Base-by-base conservation (phyloP, 352 stramenopile genomes). In the Phytophthora niederhauseri region DNA sequence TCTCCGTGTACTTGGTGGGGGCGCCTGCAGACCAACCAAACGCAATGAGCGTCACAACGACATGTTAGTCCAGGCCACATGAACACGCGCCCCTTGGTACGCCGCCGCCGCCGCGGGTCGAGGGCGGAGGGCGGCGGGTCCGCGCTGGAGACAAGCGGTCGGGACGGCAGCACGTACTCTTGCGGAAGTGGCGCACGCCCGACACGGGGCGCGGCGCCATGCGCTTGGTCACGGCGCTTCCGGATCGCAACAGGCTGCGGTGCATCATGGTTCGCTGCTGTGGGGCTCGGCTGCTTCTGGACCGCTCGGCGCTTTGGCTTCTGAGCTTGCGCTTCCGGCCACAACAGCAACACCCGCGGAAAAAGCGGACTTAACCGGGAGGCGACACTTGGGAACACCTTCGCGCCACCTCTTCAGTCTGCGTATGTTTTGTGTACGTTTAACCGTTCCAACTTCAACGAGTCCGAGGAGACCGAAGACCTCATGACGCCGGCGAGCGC, bases 1-100 rank as follows among this genome's bases (percentile, higher is more conserved):
- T 95, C 73, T 95, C 84, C 49, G 85, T 93, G 70, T 79, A 87
- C 75, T 93, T 92, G 58, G 71, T 73, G 19, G 85, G 81, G 30
- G 75, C 55, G 36, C 66, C 87, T 95, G 52, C 15, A 63, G 28
- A 60, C 11, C 30, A 61, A 58, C 4, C 28, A 66, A 17, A 46
- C 34, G 9, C 38, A 17, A 54, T 22, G 31, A 15, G 12, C 22
- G 48, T 34, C 41, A 66, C 24, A 57, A 38, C 46, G 38, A 59
- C 43, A 56, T 48, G 46, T 68, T 46, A 61, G 46, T 46, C 8
- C 9, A 49, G 20, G 48, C 50, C 38, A 51, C n/a, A 70, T 41
- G 43, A 57, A 52, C 36, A 68, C 52, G 43, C 61, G 52, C 53
- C 43, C 20, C 31, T 64, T 56, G 28, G 26, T 31, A 4, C 6